Conservation (phyloP, 345 rosid genomes). For the Euphorbia lathyris region DNA sequence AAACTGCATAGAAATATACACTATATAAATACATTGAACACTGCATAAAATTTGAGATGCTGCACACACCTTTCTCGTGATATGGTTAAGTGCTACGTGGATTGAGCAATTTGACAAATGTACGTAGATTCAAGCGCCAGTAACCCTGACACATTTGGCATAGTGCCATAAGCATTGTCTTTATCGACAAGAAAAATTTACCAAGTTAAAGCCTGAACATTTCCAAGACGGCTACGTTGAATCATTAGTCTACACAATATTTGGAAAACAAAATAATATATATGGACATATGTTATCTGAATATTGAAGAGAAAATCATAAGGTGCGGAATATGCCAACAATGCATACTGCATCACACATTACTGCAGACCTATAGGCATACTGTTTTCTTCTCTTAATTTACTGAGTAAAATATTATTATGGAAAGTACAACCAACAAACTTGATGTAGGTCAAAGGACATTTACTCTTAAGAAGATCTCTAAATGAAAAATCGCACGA, state of each 20-base stretch:
- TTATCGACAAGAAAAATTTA: constrained; percentile 14
- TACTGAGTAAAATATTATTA: not conserved
- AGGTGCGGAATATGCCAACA: not conserved
- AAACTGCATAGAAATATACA: not conserved
- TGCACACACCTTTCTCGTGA: constrained; percentile 8
- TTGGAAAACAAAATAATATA: not conserved
- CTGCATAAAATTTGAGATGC: constrained; percentile 8
- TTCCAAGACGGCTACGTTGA: constrained; percentile 16
- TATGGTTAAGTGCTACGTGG: constrained; percentile 16
- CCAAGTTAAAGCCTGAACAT: constrained; percentile 13
- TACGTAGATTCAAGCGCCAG: constrained; percentile 17
- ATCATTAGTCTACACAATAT: constrained; percentile 2
- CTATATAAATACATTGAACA: not conserved
- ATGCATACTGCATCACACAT: not conserved
- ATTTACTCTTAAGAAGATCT: not conserved
- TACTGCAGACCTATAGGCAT: not conserved
- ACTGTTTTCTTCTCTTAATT: not conserved
- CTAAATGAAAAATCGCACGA: not conserved
- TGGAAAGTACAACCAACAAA: not conserved
- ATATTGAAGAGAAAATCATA: constrained; percentile 6
- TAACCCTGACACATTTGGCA: constrained; percentile 23
- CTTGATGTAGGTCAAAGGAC: not conserved
- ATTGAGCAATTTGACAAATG: constrained; percentile 27
- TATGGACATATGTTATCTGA: not conserved
- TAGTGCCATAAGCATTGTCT: constrained; percentile 16